Base-by-base conservation (phyloP, 805 yeast genomes). In the Komagataella kurtzmanii region DNA sequence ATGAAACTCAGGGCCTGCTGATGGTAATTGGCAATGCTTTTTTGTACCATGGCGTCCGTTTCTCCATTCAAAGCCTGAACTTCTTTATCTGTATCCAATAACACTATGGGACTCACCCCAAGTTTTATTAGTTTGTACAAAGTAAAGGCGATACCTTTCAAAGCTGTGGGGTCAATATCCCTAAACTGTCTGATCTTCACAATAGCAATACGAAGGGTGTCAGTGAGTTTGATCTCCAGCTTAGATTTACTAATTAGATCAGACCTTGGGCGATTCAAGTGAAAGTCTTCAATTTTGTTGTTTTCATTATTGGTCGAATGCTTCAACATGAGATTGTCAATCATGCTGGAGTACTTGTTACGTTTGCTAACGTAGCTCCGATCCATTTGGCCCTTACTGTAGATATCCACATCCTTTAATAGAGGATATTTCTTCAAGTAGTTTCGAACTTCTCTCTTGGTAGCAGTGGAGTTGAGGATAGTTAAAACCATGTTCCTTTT, bases 391-490 rank as follows among this genome's bases (percentile, higher is more conserved):
- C n/a, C 40, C 40, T 30, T 30, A 5, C 40, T 30, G 40, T 30
- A 30, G 10, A 64, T 64, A 51, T 62, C 58, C 46, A 65, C 63
- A 36, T 63, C 64, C 44, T 64, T 60, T 36, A 68, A 58, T n/a
- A 73, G 65, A 48, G 79, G 75, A 61, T 90, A 91, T 61, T 83
- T 86, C 43, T 78, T 71, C 48, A 91, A 67, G 61, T 90, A 91
- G 56, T 83, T 85, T 55, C 79, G 76, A 4, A 96, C 96, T 61
- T 91, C 98, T 54, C 99, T 73, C 63, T 88, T 90, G 1, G 98
- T 91, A 5, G 97, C 95, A 3, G 97, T 87, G 1, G 96, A 83
- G 59, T 83, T 83, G 53, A 91, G 71, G 21, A 91, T 89, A 1
- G 97, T 82, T 17, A 88, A 69, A n/a, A 91, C 83, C 50, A 91